phyloP scores from a whole-genome alignment of 495 filamentous ascomycete genomes.

The Mytilinidion resinicola region DNA sequence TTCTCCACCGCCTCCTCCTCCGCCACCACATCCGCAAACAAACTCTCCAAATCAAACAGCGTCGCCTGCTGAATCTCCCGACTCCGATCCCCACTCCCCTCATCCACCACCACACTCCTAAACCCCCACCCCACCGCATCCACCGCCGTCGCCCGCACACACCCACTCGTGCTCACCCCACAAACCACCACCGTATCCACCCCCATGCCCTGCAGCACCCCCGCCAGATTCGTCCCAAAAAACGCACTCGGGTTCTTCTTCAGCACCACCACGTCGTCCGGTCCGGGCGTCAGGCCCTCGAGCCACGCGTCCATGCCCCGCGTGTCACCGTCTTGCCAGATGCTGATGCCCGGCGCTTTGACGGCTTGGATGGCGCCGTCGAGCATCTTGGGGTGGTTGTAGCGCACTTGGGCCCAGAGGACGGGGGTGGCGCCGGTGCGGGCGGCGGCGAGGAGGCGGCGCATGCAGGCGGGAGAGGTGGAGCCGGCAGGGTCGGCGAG shows the following conservation, averaged over 20 bases:
- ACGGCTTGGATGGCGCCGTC: slow-evolving; percentile 34
- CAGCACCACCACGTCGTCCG: slow-evolving; percentile 32
- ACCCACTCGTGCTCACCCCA: slow-evolving; percentile 38
- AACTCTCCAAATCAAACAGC: slow-evolving; percentile 36
- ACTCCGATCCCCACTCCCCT: slow-evolving; percentile 37
- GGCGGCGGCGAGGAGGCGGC: slow-evolving; percentile 30
- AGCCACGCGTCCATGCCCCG: slow-evolving; percentile 31
- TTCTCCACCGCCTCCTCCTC: slow-evolving; percentile 33
- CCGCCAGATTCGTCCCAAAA: slow-evolving; percentile 37
- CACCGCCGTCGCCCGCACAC: slow-evolving; percentile 34
- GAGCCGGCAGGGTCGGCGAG: slow-evolving; percentile 28
- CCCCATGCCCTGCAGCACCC: slow-evolving; percentile 26
- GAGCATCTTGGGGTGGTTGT: slow-evolving; percentile 30
- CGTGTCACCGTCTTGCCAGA: slow-evolving; percentile 36
- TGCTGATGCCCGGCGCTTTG: slow-evolving; percentile 31
- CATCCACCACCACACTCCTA: slow-evolving; percentile 33
- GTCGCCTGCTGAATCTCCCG: slow-evolving; percentile 35
- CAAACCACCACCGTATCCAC: slow-evolving; percentile 38
- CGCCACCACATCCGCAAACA: slow-evolving; percentile 37
- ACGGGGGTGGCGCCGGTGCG: slow-evolving; percentile 28
- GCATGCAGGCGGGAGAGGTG: slow-evolving; percentile 30
- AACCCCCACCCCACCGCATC: slow-evolving; percentile 37
- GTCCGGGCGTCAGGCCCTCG: slow-evolving; percentile 29
- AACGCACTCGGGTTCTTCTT: slow-evolving; percentile 38
- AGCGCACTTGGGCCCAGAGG: slow-evolving; percentile 34